Percentiles rank a stretch among this genome's conserved stretches.
phyloP scores from a whole-genome alignment of 1,284 basidiomycete genomes.

The Afroboletus lepidellus region DNA sequence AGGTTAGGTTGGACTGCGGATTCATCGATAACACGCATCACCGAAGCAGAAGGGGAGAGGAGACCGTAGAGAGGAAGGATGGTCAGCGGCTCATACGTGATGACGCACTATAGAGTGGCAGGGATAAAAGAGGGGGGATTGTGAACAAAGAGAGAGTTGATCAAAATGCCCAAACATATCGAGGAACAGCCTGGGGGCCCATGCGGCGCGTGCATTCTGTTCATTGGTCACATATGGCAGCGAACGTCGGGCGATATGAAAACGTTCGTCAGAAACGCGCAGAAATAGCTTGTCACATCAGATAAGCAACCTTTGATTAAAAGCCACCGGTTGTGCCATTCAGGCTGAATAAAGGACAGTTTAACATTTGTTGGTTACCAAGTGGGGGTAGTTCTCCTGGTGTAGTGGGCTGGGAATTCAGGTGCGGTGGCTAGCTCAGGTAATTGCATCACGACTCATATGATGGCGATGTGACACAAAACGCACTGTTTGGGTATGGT shows the following conservation, averaged over 20 bases:
- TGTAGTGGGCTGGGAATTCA: constrained; percentile 1
- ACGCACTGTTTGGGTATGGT: constrained; percentile 21
- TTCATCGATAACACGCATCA: constrained; percentile 17
- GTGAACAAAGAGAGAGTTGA: constrained; percentile 7
- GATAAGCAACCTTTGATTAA: constrained; percentile 25
- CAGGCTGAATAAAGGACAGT: constrained; percentile 12
- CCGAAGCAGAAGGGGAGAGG: constrained; percentile 14
- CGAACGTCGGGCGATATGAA: constrained; percentile 29
- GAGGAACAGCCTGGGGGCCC: constrained; percentile 13
- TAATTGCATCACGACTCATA: constrained; percentile 2
- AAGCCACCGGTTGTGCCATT: constrained; percentile 18
- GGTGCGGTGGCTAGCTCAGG: constrained; percentile 7
- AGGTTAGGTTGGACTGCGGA: constrained; percentile 12
- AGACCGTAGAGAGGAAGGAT: constrained; percentile 2
- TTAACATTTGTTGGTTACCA: constrained; percentile 18
- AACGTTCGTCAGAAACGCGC: constrained; percentile 20
- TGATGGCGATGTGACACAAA: constrained; percentile 10
- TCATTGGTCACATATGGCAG: constrained; percentile 10
- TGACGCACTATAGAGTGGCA: constrained; percentile 3
- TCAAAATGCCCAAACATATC: constrained; percentile 13
- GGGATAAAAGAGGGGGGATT: neutral
- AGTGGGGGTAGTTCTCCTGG: constrained; percentile 21
- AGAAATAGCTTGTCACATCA: constrained; percentile 24
- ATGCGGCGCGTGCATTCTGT: constrained; percentile 16
- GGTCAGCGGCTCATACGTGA: constrained; percentile 2